Conservation (phyloP, 208 protist genomes). For the Angomonas ambiguus region DNA sequence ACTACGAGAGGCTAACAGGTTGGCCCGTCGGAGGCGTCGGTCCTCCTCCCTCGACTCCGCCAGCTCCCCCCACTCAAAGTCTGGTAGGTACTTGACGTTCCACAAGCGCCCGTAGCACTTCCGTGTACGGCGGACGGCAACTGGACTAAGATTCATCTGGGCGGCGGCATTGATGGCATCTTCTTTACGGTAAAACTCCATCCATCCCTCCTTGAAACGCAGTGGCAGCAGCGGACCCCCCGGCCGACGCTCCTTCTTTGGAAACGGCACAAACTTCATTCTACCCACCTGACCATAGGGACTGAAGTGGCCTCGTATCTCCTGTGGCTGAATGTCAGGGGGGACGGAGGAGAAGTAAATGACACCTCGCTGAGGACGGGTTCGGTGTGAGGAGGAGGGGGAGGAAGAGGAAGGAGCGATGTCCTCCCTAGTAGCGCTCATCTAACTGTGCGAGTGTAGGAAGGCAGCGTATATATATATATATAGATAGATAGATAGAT, state of each 20-base stretch:
- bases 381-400: too few species aligned
- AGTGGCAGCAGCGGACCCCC: constrained; percentile 58
- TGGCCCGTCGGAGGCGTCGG: constrained; percentile 31
- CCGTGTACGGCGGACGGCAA: constrained; percentile 59
- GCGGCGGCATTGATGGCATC: constrained; percentile 44
- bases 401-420: too few species aligned
- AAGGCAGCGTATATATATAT: too few species aligned
- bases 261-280: constrained; percentile 69
- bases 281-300: constrained; percentile 60
- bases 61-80: constrained; percentile 60
- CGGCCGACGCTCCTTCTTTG: constrained; percentile 67
- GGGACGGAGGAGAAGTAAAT: constrained; percentile 75
- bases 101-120: constrained; percentile 75
- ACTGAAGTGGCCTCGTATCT: constrained; percentile 67
- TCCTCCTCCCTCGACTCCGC: constrained; percentile 55
- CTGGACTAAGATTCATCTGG: constrained; percentile 51
- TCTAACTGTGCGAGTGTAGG: too few species aligned
- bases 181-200: constrained; percentile 53
- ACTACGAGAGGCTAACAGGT: constrained; percentile 42
- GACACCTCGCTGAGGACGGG: constrained; percentile 58
- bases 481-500: too few species aligned
- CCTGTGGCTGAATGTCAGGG: constrained; percentile 69
- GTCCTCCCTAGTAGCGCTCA: too few species aligned
- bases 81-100: constrained; percentile 59
- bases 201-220: constrained; percentile 75